A percentile compares a stretch with the other conserved stretches of the same genome.
These are phyloP conservation scores for Acer yangbiense DNA, from an alignment of 345 rosid species.

Conservation along the genomic window DNA sequence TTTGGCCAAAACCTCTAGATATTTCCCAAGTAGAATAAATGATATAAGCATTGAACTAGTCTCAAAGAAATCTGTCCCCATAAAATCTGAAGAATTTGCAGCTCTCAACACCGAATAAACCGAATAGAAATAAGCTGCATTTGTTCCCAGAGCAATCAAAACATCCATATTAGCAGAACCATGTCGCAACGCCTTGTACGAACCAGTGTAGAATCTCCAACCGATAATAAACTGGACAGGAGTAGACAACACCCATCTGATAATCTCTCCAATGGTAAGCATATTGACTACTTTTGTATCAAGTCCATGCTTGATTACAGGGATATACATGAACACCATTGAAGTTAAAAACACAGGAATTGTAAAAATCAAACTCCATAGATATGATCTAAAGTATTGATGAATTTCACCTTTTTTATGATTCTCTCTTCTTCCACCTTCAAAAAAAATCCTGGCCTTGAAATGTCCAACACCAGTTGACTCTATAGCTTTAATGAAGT, in stretches of 20 bases:
- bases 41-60: conserved; percentile 97
- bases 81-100: conserved; percentile 57
- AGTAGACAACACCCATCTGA: conserved; percentile 72
- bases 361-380: conserved; percentile 88
- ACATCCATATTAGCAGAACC: conserved; percentile 98
- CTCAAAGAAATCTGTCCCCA: conserved; percentile 85
- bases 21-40: conserved; percentile 87
- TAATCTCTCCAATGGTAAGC: conserved; percentile 64
- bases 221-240: conserved; percentile 93
- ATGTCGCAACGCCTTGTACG: conserved; percentile 75
- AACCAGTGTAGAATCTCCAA: conserved; percentile 72
- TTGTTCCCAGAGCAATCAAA: conserved; percentile 85
- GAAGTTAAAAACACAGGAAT: conserved; percentile 78
- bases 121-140: conserved; percentile 91
- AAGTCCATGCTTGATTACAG: conserved; percentile 55
- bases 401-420: conserved; percentile 61
- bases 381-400: conserved; percentile 62
- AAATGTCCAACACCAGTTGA: conserved; percentile 66
- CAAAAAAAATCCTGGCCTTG: conserved; percentile 67
- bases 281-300: conserved; percentile 72
- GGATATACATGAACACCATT: conserved; percentile 86
- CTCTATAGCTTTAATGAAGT: conserved; percentile 68
- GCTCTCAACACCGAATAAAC: conserved; percentile 78
- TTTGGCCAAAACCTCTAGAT: conserved; percentile 82
- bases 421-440: conserved; percentile 62